phyloP scores from a whole-genome alignment of 345 rosid genomes.

The Populus ilicifolia region DNA sequence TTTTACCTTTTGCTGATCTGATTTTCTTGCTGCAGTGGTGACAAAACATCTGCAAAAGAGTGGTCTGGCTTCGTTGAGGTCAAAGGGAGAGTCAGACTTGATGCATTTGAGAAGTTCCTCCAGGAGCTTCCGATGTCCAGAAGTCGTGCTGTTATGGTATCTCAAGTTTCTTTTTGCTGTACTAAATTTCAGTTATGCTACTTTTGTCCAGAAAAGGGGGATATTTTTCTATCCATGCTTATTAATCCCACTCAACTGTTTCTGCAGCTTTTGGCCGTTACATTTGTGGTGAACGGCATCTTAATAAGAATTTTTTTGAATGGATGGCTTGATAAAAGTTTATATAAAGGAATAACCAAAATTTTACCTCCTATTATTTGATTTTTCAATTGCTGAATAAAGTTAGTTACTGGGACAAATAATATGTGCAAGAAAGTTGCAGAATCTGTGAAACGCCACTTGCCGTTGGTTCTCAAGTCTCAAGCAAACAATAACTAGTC shows the following conservation, averaged over 20 bases:
- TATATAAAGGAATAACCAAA: background rate
- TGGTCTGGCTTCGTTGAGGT: conserved; percentile 75
- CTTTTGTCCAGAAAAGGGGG: conserved; percentile 10
- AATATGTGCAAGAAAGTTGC: background rate
- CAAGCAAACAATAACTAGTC: background rate
- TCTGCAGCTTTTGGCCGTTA: conserved; percentile 12
- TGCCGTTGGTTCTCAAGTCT: background rate
- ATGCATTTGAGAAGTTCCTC: conserved; percentile 92
- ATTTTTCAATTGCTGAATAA: background rate
- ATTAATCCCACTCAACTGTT: conserved; percentile 6
- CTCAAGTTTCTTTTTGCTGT: conserved; percentile 41
- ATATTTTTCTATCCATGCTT: conserved; percentile 6
- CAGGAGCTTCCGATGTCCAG: conserved; percentile 91
- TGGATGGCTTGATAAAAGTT: conserved; percentile 8
- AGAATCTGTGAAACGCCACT: background rate
- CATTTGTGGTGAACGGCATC: background rate
- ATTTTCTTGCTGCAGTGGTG: conserved; percentile 58
- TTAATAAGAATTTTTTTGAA: conserved; percentile 12
- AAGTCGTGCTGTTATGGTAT: conserved; percentile 94
- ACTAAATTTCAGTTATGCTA: conserved; percentile 30
- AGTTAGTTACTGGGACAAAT: background rate
- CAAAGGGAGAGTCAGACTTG: conserved; percentile 88
- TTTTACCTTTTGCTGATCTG: background rate
- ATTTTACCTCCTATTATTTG: background rate
- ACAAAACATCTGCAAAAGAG: conserved; percentile 52